A percentile compares a stretch with the other conserved stretches of the same genome.
These are phyloP conservation scores for Mortierella sp. DNA, from an alignment of 371 early-diverging fungal species.

Conservation along the genomic window DNA sequence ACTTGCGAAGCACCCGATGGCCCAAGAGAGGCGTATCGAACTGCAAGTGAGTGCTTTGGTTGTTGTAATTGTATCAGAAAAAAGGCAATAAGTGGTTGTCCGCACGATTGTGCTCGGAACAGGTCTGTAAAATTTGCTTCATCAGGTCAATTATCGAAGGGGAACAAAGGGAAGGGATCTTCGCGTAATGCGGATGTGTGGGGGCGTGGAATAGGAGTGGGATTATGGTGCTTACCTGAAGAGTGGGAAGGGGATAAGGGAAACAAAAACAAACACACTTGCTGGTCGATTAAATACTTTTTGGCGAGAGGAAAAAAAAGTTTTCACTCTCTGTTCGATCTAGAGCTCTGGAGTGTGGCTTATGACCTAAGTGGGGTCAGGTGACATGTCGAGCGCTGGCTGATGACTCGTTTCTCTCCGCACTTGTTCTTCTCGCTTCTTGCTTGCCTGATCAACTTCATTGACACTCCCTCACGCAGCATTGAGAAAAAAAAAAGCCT, in stretches of 20 bases:
- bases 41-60: neutral
- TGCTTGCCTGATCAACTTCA: neutral
- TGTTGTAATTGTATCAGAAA: conserved; percentile 27
- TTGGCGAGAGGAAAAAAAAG: neutral
- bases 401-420: neutral
- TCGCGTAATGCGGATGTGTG: neutral
- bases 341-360: neutral
- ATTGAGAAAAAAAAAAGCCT: neutral
- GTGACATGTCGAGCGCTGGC: neutral
- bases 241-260: conserved; percentile 15
- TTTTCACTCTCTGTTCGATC: neutral
- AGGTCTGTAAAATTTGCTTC: conserved; percentile 57
- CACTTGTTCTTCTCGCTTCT: neutral
- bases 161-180: neutral
- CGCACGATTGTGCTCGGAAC: conserved; percentile 46
- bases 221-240: conserved; percentile 32
- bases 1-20: neutral
- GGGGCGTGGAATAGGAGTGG: neutral
- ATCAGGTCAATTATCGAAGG: conserved; percentile 21
- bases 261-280: neutral
- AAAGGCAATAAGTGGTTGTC: conserved; percentile 52
- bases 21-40: neutral
- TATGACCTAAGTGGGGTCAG: neutral
- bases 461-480: too few relatives aligned
- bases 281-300: neutral